Base-by-base conservation (phyloP, 164 flowering plant genomes). In the Stephania cephalantha region DNA sequence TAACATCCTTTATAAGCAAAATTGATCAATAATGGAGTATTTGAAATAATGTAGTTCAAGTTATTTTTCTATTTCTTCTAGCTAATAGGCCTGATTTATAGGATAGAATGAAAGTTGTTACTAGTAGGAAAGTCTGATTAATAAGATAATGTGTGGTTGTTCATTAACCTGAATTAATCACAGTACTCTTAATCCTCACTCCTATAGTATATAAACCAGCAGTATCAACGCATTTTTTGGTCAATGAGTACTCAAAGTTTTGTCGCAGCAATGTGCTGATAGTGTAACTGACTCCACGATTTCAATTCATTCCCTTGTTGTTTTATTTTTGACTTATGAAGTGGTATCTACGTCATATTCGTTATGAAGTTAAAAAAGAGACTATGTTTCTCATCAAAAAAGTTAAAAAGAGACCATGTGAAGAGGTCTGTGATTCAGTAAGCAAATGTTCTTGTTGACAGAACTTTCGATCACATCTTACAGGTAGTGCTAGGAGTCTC, bases 401-500 rank as follows among this genome's bases (percentile, higher is more conserved):
- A 61, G 72, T 71, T 61, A 71, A n/a, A 50, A 48, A 31, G 44
- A 68, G 44, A 53, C 64, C 68, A 74, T 70, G 71, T 78, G 80
- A 74, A 70, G 68, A 74, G 74, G 74, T 70, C 68, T 64, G 73
- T 45, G 61, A 73, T 44, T 58, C 73, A 73, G 48, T 35, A 13
- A 55, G 13, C 65, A 70, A 46, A 29, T 67, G 68, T 42, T 72
- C 70, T 35, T 53, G 44, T 71, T 48, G 73, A 25, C 53, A 48
- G 61, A 25, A 29, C 55, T 71, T 76, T 68, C 74, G 65, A 76
- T 78, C 77, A 76, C 70, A 76, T 35, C 58, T 64, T 64, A 68
- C 76, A 73, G 77, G 69, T 74, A 48, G 9, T 64, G 31, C 55
- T 74, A 76, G 71, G 35, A 74, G 76, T 82, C 84, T 74, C 75